Conservation (phyloP, 441 rosid species). For the Adansonia gregorii region DNA sequence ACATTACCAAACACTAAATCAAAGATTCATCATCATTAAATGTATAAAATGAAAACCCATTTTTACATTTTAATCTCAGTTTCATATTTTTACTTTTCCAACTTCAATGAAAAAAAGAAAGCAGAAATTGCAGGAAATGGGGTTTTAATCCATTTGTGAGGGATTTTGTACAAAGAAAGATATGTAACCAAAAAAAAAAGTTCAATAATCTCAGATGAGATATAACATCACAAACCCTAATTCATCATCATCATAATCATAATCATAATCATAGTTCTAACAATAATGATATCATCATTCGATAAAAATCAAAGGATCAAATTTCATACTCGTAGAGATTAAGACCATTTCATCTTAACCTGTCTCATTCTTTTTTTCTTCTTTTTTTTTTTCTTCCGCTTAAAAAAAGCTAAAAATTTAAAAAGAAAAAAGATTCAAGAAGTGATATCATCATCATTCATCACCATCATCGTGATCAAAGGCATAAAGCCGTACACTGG, state of each 20-base stretch:
- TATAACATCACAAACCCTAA: conserved; percentile 32
- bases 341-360: conserved; percentile 4
- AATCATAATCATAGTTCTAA: conserved; percentile 26
- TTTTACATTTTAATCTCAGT: neutral
- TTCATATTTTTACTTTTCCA: neutral
- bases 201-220: conserved; percentile 22
- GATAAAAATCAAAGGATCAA: conserved; percentile 3
- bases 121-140: neutral
- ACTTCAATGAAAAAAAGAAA: neutral
- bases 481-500: conserved; percentile 76
- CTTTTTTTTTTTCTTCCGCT: conserved; percentile 29
- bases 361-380: neutral
- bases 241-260: conserved; percentile 24
- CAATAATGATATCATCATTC: conserved; percentile 31
- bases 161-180: neutral
- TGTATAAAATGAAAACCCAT: neutral
- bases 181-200: neutral
- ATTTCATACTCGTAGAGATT: neutral
- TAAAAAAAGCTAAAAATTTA: conserved; percentile 24
- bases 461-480: conserved; percentile 48
- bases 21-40: neutral
- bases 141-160: neutral
- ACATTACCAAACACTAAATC: neutral
- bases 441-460: conserved; percentile 27
- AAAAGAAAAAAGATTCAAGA: conserved; percentile 30